A percentile compares a stretch with the other conserved stretches of the same genome.
Evolutionary conservation across 176 grass and related monocot species (phyloP).

Genomic region (Triticum urartu): DNA sequence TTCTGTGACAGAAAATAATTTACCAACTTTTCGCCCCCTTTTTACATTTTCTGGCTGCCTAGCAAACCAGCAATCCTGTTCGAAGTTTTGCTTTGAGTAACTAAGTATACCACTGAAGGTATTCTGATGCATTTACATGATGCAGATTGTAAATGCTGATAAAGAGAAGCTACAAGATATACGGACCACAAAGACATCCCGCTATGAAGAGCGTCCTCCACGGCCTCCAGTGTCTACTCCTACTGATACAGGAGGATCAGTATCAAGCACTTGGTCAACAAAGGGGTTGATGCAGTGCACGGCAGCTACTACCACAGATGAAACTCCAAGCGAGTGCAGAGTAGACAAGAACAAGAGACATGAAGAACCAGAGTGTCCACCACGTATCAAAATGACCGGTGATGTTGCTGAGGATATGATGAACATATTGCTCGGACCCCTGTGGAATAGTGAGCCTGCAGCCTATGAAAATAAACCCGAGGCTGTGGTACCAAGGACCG

Average conservation of each 20-base stretch:
- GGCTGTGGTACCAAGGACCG: not conserved
- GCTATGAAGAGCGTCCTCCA: slow-evolving; percentile 18
- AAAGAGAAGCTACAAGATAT: slow-evolving; percentile 38
- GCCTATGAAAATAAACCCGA: slow-evolving; percentile 21
- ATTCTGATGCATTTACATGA: slow-evolving; percentile 25
- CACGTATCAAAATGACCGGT: slow-evolving; percentile 40
- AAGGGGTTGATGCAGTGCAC: slow-evolving; percentile 40
- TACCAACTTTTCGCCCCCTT: not conserved
- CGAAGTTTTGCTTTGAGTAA: not conserved
- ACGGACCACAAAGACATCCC: not conserved
- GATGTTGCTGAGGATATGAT: slow-evolving; percentile 77
- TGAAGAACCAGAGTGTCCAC: not conserved
- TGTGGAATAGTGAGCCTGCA: slow-evolving; percentile 44
- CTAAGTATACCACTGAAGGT: not conserved
- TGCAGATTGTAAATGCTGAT: slow-evolving; percentile 84
- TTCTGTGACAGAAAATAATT: not conserved
- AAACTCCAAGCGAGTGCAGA: slow-evolving; percentile 12
- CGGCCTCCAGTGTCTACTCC: slow-evolving; percentile 23
- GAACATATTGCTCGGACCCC: slow-evolving; percentile 61
- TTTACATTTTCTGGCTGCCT: not conserved
- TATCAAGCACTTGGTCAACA: slow-evolving; percentile 11
- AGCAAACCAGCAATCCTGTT: not conserved
- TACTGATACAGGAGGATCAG: not conserved
- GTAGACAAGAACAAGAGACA: slow-evolving; percentile 11
- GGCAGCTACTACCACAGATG: not conserved